Evolutionary conservation across 2,329 filamentous ascomycete genomes (phyloP).

Genomic region (Penicillium hesseltinei): DNA sequence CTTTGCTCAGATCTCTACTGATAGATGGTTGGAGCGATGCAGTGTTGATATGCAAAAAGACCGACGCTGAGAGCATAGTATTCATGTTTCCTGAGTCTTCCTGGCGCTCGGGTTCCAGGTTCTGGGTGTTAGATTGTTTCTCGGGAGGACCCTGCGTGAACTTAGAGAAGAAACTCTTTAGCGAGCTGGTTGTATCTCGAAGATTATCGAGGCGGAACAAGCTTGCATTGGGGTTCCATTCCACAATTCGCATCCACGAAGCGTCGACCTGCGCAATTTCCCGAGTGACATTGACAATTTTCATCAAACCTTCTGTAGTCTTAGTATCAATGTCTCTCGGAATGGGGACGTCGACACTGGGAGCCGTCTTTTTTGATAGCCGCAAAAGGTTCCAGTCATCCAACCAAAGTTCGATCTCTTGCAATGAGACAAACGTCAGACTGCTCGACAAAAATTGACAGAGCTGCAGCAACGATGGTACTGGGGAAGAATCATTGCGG

Average conservation of each 20-base stretch:
- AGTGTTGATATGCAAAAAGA: conserved; percentile 85
- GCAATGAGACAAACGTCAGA: conserved; percentile 87
- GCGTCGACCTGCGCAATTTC: conserved; percentile 92
- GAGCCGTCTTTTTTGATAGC: conserved; percentile 81
- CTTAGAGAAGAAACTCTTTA: conserved; percentile 77
- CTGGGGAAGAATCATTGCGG: conserved; percentile 78
- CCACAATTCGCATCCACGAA: conserved; percentile 80
- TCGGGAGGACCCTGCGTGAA: conserved; percentile 59
- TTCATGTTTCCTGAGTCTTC: conserved; percentile 70
- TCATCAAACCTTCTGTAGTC: conserved; percentile 88
- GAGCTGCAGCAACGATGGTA: conserved; percentile 81
- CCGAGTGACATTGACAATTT: conserved; percentile 72
- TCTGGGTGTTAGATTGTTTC: conserved; percentile 43
- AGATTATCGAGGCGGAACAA: conserved; percentile 39
- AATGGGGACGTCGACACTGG: conserved; percentile 68
- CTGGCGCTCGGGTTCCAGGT: conserved; percentile 59
- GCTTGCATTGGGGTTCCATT: conserved; percentile 67
- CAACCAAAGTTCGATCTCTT: conserved; percentile 84
- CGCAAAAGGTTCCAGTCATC: conserved; percentile 80
- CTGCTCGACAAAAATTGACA: conserved; percentile 93
- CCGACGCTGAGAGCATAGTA: conserved; percentile 68
- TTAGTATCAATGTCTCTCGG: conserved; percentile 76
- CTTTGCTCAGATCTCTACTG: conserved; percentile 68
- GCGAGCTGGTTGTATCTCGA: conserved; percentile 54
- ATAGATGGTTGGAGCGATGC: conserved; percentile 78